Conservation (phyloP, 1,284 basidiomycete species). For the Ganoderma resinaceum region DNA sequence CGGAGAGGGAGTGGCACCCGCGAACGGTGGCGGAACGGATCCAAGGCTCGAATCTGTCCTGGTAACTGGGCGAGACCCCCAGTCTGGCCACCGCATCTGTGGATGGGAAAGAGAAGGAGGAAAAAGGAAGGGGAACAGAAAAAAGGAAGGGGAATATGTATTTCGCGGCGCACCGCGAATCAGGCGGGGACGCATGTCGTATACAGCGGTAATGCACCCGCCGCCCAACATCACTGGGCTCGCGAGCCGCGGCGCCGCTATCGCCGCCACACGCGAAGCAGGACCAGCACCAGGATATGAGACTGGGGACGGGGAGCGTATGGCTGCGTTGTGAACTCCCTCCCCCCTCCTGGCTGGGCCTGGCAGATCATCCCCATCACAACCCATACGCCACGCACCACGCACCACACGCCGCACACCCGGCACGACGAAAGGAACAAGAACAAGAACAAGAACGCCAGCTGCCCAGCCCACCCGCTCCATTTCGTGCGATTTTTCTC, state of each 20-base stretch:
- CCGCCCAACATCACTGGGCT: neutral
- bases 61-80: too few species aligned
- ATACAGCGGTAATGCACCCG: neutral
- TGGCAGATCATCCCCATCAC: neutral
- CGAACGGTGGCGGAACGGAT: neutral
- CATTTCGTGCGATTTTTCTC: neutral
- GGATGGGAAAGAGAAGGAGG: neutral
- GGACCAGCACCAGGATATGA: too few species aligned
- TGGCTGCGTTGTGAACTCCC: neutral
- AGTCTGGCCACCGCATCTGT: neutral
- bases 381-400: too few species aligned
- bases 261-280: neutral
- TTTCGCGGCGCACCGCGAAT: neutral
- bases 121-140: neutral
- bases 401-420: too few species aligned
- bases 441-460: neutral
- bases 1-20: too few species aligned
- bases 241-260: neutral
- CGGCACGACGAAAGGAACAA: neutral
- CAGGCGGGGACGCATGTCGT: neutral
- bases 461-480: neutral
- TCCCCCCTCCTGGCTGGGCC: too few species aligned
- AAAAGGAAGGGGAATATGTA: neutral
- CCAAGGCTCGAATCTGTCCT: too few species aligned
- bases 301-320: too few species aligned